Base-by-base conservation (phyloP, 2,329 filamentous ascomycete species). In the Thermothelomyces thermophilus region DNA sequence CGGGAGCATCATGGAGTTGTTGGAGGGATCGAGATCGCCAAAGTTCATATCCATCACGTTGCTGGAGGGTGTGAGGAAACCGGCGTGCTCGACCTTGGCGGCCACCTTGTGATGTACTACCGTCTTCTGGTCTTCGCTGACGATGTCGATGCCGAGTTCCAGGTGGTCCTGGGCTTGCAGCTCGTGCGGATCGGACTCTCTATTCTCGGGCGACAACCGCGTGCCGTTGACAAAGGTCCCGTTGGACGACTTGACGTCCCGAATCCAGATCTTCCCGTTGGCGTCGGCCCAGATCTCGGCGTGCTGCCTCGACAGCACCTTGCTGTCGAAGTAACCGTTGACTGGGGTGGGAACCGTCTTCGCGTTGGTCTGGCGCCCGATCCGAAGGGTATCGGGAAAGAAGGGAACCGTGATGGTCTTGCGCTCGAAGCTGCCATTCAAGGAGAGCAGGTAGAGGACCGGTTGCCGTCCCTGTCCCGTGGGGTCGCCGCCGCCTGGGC, bases 91-190 rank as follows among this genome's bases (percentile, higher is more conserved):
- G 49, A 98, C 90, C 65, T 94, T 94, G 49, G 93, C 90, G 17
- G 91, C 90, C 41, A 98, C 93, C 65, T 98, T 98, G 72, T 97
- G 93, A 64, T 98, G 93, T 13, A 98, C 90, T 24, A 98, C 90
- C 0, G 90, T 96, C 71, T 95, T 97, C 66, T 97, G 91, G 65
- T 98, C 93, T 67, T 98, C 93, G 68, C 89, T 95, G 45, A 98
- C 91, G 63, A 98, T 98, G 64, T 98, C 93, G 61, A 98, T 98
- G 49, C 93, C 93, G 31, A 98, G 77, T 65, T 98, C 93, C 46
- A 98, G 73, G 56, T 93, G 88, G 64, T 98, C 93, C 58, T 89
- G 84, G 52, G 91, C 90, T 62, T 90, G 85, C 30, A 98, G 73
- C 64, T 97, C 91, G 64, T 96, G 89, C 0, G 93, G 90, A 54